These are phyloP conservation scores for Vickermania ingenoplastis DNA, from an alignment of 208 protist species.

Conservation along the genomic window DNA sequence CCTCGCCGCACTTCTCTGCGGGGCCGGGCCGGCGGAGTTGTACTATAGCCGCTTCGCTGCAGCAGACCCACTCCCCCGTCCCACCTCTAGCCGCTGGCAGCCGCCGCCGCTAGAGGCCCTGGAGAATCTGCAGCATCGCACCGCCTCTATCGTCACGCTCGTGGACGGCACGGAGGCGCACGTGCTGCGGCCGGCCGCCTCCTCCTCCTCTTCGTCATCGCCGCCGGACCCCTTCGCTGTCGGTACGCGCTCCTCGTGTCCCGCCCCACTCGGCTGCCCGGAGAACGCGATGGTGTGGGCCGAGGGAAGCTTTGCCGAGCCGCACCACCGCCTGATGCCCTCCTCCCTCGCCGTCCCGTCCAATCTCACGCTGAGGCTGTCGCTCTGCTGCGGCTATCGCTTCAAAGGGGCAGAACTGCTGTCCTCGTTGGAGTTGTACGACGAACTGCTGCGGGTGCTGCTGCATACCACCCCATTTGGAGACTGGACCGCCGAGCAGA, in stretches of 20 bases:
- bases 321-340: slow-evolving; percentile 38
- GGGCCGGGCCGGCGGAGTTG: no score
- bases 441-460: slow-evolving; percentile 55
- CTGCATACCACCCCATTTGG: slow-evolving; percentile 76
- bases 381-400: slow-evolving; percentile 74
- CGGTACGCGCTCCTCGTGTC: slow-evolving; percentile 30
- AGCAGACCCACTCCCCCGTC: no score
- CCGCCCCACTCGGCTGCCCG: slow-evolving; percentile 47
- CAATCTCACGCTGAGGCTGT: slow-evolving; percentile 56
- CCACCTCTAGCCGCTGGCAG: no score
- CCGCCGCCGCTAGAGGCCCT: no score
- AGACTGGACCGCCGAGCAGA: slow-evolving; percentile 39
- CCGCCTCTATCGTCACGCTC: no score
- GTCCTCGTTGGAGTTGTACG: slow-evolving; percentile 34
- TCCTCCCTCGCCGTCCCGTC: slow-evolving; percentile 36
- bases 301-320: slow-evolving; percentile 19
- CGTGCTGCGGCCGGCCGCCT: no score
- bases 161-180: no score
- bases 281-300: slow-evolving; percentile 72
- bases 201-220: no score
- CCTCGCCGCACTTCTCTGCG: no score
- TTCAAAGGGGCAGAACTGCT: slow-evolving; percentile 60
- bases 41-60: no score
- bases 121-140: no score
- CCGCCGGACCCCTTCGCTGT: no score